Evolutionary conservation across 306 rosid genomes (phyloP).

Genomic region (Fragaria vesca): DNA sequence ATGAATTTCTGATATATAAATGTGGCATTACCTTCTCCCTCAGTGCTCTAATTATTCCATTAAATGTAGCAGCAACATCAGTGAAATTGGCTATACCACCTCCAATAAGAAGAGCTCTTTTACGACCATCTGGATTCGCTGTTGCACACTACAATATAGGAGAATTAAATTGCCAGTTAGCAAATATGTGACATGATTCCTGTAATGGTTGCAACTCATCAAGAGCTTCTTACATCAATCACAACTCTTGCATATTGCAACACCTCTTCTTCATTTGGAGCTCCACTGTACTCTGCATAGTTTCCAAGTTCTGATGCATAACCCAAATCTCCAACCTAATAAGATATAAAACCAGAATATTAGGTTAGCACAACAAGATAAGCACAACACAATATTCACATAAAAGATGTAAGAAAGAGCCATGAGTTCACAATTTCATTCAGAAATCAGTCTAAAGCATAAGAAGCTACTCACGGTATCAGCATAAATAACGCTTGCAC

Average conservation of each 20-base stretch:
- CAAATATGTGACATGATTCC: background rate
- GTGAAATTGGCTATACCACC: conserved; percentile 95
- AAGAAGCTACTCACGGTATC: conserved; percentile 57
- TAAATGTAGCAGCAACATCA: conserved; percentile 85
- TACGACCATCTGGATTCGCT: conserved; percentile 76
- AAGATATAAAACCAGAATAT: background rate
- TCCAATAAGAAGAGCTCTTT: conserved; percentile 86
- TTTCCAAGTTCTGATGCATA: conserved; percentile 94
- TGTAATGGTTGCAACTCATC: background rate
- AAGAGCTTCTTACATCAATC: conserved; percentile 55
- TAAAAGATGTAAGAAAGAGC: background rate
- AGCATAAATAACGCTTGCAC: conserved; percentile 90
- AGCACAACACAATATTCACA: background rate
- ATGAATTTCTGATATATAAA: background rate
- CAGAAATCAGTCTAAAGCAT: background rate
- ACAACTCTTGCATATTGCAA: conserved; percentile 89
- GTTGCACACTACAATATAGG: conserved; percentile 67
- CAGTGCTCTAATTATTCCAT: conserved; percentile 72
- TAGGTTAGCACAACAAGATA: background rate
- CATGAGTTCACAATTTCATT: conserved; percentile 12
- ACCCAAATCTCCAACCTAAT: conserved; percentile 87
- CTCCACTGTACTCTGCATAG: conserved; percentile 94
- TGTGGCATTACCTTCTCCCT: conserved; percentile 55
- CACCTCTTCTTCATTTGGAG: conserved; percentile 93
- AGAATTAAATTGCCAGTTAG: background rate